A percentile compares a stretch with the other conserved stretches of the same genome.
These are phyloP conservation scores for Talaromyces sp. DNA, from an alignment of 2,329 filamentous ascomycete species.

Conservation along the genomic window DNA sequence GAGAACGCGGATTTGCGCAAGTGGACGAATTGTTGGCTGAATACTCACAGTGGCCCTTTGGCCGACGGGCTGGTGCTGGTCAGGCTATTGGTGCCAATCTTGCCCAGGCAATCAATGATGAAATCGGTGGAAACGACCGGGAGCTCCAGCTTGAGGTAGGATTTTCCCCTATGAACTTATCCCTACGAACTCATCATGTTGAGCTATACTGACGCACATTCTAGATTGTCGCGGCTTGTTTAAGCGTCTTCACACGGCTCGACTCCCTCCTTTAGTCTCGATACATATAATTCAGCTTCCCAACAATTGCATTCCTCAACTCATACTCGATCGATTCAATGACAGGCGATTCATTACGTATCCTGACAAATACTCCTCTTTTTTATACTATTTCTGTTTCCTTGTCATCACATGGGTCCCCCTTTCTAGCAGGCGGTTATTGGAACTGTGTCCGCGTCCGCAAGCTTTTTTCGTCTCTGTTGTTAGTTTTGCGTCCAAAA, in stretches of 20 bases:
- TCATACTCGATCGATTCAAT: slow-evolving; percentile 1
- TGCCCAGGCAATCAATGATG: slow-evolving; percentile 79
- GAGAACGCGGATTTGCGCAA: slow-evolving; percentile 92
- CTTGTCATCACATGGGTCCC: not conserved
- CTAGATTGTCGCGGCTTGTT: slow-evolving; percentile 81
- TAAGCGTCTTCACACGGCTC: slow-evolving; percentile 95
- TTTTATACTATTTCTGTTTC: not conserved
- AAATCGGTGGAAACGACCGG: slow-evolving; percentile 84
- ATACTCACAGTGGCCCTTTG: slow-evolving; percentile 97
- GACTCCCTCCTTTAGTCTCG: slow-evolving; percentile 75
- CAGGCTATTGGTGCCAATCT: slow-evolving; percentile 90
- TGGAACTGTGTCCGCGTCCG: slow-evolving; percentile 8
- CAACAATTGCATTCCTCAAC: slow-evolving; percentile 2
- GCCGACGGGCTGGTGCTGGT: slow-evolving; percentile 67
- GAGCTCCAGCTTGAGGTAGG: slow-evolving; percentile 91
- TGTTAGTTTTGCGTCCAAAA: slow-evolving; percentile 5
- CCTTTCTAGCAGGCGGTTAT: slow-evolving; percentile 11
- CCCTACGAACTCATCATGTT: not conserved
- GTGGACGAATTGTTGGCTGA: slow-evolving; percentile 93
- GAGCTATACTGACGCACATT: slow-evolving; percentile 2
- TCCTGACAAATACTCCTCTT: not conserved
- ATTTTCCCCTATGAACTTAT: slow-evolving; percentile 11
- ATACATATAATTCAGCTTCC: slow-evolving; percentile 8
- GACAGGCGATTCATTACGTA: not conserved
- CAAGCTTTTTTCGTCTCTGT: slow-evolving; percentile 4